Evolutionary conservation across 148 eudicot species (phyloP).

Genomic region (Gaultheria prostrata): DNA sequence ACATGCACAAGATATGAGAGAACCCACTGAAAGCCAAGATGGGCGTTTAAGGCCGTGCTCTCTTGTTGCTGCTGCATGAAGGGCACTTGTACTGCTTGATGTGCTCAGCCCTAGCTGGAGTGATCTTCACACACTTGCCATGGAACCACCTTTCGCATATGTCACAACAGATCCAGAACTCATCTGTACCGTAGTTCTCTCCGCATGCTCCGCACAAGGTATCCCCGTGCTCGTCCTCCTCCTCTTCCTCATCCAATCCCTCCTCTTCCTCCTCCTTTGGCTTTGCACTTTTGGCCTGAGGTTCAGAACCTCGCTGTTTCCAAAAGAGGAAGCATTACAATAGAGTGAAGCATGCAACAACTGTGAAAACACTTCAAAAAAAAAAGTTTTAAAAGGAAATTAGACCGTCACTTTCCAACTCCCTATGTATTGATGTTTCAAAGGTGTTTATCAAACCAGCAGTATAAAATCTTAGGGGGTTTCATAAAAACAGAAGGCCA

Average conservation of each 20-base stretch:
- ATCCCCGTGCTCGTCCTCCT: slow-evolving; percentile 56
- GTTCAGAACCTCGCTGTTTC: slow-evolving; percentile 23
- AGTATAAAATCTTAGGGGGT: neutral
- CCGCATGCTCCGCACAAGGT: slow-evolving; percentile 62
- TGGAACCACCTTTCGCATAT: slow-evolving; percentile 69
- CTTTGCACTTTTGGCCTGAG: slow-evolving; percentile 21
- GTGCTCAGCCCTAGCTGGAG: slow-evolving; percentile 64
- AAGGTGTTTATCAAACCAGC: neutral
- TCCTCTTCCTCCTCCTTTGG: slow-evolving; percentile 34
- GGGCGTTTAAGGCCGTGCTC: slow-evolving; percentile 37
- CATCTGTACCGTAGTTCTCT: slow-evolving; percentile 53
- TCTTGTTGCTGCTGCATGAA: slow-evolving; percentile 45
- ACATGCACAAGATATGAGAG: neutral
- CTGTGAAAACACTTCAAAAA: neutral
- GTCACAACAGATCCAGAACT: slow-evolving; percentile 69
- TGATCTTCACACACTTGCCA: slow-evolving; percentile 66
- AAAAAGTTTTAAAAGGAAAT: neutral
- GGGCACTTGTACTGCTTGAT: slow-evolving; percentile 71
- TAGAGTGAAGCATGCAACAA: neutral
- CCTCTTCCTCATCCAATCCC: slow-evolving; percentile 46
- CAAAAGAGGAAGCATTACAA: neutral
- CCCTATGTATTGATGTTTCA: neutral
- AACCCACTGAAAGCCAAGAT: neutral
- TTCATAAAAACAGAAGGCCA: neutral
- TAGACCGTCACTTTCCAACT: neutral